phyloP scores from a whole-genome alignment of 2,329 filamentous ascomycete genomes.

The Botryosphaeria dothidea region DNA sequence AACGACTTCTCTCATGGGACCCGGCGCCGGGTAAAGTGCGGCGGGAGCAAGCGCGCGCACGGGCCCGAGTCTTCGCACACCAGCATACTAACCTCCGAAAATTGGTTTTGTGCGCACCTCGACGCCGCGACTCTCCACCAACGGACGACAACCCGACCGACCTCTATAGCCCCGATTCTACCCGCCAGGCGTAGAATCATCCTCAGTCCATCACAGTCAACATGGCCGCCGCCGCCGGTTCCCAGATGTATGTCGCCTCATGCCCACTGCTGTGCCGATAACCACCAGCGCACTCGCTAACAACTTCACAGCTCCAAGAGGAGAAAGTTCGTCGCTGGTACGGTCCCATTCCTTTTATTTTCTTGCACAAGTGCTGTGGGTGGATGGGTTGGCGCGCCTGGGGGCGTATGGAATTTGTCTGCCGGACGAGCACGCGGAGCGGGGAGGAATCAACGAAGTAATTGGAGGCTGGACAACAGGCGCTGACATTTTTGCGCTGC shows the following conservation, averaged over 20 bases:
- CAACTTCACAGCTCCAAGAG: conserved; percentile 70
- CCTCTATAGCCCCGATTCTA: conserved; percentile 31
- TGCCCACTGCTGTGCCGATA: neutral
- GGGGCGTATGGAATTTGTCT: neutral
- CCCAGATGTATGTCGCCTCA: conserved; percentile 40
- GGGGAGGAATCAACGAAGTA: conserved; percentile 57
- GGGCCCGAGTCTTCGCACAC: conserved; percentile 4
- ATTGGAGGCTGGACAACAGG: conserved; percentile 56
- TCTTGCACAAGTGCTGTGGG: conserved; percentile 17
- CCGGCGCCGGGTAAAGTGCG: neutral
- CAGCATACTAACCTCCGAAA: conserved; percentile 13
- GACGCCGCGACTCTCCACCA: conserved; percentile 28
- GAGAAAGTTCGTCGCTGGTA: conserved; percentile 66
- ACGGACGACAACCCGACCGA: conserved; percentile 29
- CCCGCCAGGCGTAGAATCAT: conserved; percentile 30
- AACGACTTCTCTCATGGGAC: neutral
- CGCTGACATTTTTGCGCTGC: conserved; percentile 20
- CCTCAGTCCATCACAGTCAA: conserved; percentile 37
- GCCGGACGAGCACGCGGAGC: neutral
- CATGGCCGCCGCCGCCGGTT: conserved; percentile 42
- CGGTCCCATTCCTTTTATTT: conserved; percentile 25
- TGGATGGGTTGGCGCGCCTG: neutral
- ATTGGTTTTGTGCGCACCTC: conserved; percentile 17
- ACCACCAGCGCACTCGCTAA: conserved; percentile 27
- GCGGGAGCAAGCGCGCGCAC: conserved; percentile 9